Evolutionary conservation across 164 flowering plant species (phyloP).

Genomic region (Kingdonia uniflora): DNA sequence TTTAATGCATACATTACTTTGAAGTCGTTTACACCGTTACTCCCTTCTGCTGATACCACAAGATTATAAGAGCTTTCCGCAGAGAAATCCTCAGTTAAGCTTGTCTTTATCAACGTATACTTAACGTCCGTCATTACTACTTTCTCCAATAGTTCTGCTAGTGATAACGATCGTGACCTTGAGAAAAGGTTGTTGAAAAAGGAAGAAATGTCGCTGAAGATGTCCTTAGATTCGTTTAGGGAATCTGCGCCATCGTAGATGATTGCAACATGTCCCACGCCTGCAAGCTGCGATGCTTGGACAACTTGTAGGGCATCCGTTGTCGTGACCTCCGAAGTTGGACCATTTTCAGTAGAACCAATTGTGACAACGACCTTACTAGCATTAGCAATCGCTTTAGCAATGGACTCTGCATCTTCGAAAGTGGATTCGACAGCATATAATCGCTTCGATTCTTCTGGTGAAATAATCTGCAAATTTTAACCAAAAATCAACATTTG

Average conservation of each 20-base stretch:
- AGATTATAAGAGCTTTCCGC: constrained; percentile 58
- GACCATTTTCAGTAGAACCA: constrained; percentile 69
- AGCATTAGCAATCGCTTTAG: constrained; percentile 92
- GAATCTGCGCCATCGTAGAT: constrained; percentile 37
- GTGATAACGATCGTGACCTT: constrained; percentile 37
- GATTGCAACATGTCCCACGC: constrained; percentile 71
- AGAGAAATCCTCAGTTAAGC: constrained; percentile 62
- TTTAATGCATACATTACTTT: constrained; percentile 87
- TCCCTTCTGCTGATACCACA: constrained; percentile 64
- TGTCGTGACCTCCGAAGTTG: constrained; percentile 39
- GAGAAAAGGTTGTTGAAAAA: constrained; percentile 84
- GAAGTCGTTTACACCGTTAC: constrained; percentile 42
- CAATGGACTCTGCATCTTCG: constrained; percentile 55
- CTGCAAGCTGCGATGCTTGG: constrained; percentile 70
- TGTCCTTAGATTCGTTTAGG: constrained; percentile 36
- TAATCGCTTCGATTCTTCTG: constrained; percentile 58
- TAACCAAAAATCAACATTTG: too few species aligned
- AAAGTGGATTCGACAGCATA: constrained; percentile 74
- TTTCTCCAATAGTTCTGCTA: constrained; percentile 50
- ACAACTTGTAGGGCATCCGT: constrained; percentile 64
- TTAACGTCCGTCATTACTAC: constrained; percentile 48
- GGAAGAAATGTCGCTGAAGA: constrained; percentile 59
- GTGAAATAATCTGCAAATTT: constrained; percentile 59
- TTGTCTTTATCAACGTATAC: constrained; percentile 71
- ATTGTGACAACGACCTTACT: constrained; percentile 86